Conservation (phyloP, 371 early-diverging fungal genomes). For the Fennellomyces sp. region DNA sequence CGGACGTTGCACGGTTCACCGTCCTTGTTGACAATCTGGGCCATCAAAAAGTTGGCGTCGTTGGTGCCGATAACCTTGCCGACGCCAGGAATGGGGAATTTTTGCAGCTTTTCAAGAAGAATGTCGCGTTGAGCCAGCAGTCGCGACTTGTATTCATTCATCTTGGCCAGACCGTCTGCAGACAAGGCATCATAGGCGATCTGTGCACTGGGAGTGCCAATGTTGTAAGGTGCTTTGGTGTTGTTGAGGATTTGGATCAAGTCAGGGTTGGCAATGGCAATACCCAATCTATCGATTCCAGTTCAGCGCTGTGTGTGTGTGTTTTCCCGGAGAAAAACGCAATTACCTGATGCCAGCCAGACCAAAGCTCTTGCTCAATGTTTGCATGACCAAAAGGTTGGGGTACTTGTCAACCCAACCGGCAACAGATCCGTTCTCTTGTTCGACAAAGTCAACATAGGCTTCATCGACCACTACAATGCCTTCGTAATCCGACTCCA, state of each 20-base stretch:
- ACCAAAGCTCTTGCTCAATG: constrained; percentile 96
- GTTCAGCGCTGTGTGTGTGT: background rate
- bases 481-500: constrained; percentile 71
- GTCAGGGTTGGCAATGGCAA: constrained; percentile 81
- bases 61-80: constrained; percentile 81
- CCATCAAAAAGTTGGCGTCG: constrained; percentile 95
- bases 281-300: constrained; percentile 67
- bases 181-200: constrained; percentile 82
- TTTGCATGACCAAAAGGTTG: constrained; percentile 95
- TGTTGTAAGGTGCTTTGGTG: constrained; percentile 98
- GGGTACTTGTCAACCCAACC: constrained; percentile 82
- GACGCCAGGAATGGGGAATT: constrained; percentile 52
- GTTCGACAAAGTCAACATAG: constrained; percentile 92
- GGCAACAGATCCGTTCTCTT: constrained; percentile 70
- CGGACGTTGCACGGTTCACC: constrained; percentile 67
- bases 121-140: constrained; percentile 67
- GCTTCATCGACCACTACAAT: constrained; percentile 98
- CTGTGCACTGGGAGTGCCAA: constrained; percentile 84
- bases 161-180: constrained; percentile 67
- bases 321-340: too few relatives aligned
- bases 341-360: constrained; percentile 84
- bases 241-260: constrained; percentile 90
- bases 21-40: constrained; percentile 68
- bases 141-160: constrained; percentile 59
- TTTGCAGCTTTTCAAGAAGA: constrained; percentile 61